Percentiles rank a stretch among this genome's conserved stretches.
Evolutionary conservation across 208 protist species (phyloP).

Genomic region (Novymonas esmeraldas): DNA sequence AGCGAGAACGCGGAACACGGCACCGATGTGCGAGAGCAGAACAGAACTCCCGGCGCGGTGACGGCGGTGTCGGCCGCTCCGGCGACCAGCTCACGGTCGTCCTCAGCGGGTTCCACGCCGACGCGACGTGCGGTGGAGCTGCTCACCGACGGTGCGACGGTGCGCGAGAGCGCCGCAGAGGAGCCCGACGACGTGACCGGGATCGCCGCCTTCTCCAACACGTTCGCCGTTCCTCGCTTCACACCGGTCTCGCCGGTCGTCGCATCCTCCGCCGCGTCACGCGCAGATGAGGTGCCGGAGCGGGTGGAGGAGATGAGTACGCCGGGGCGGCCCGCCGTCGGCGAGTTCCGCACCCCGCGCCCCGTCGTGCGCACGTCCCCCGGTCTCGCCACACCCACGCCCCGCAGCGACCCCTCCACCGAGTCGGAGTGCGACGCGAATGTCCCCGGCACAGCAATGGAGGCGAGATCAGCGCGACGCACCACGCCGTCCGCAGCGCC

Average conservation of each 20-base stretch:
- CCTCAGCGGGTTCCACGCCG: neutral
- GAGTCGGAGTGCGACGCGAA: neutral
- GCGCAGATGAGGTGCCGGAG: neutral
- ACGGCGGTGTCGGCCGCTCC: too few species aligned
- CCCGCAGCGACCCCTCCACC: neutral
- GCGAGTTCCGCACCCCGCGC: constrained; percentile 43
- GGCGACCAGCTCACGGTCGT: too few species aligned
- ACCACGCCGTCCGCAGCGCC: neutral
- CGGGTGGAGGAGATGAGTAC: constrained; percentile 11
- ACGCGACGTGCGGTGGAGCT: neutral
- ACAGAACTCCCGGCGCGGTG: too few species aligned
- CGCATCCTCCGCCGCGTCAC: neutral
- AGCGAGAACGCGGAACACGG: neutral
- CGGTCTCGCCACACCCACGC: constrained; percentile 6
- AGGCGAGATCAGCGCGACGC: neutral
- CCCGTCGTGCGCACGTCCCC: constrained; percentile 26
- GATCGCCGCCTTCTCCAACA: constrained; percentile 23
- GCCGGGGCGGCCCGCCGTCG: constrained; percentile 17
- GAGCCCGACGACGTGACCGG: constrained; percentile 1
- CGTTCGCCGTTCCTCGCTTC: constrained; percentile 34
- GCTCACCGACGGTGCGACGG: neutral
- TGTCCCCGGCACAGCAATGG: neutral
- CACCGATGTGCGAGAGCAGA: too few species aligned
- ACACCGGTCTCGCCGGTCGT: constrained; percentile 11
- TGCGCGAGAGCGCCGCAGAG: neutral